phyloP scores from a whole-genome alignment of 495 filamentous ascomycete genomes.

The Podospora comata region DNA sequence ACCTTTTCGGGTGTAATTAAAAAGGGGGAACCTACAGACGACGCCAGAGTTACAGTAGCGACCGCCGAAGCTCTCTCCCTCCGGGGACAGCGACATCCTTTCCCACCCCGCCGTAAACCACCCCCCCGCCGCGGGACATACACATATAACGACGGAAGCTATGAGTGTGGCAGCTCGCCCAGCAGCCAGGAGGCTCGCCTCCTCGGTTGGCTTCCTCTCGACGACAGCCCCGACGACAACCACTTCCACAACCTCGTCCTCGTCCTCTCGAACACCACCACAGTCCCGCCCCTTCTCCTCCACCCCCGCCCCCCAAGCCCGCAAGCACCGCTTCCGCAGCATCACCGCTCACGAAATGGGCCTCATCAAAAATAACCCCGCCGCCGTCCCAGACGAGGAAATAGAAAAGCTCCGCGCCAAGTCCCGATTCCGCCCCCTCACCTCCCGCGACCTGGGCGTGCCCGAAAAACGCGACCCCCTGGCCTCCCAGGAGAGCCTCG shows the following conservation, averaged over 20 bases:
- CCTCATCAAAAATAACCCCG: too few species aligned
- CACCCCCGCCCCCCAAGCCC: constrained; percentile 37
- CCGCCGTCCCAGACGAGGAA: too few species aligned
- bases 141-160: constrained; percentile 12
- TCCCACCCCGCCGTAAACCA: not conserved
- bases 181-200: constrained; percentile 32
- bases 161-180: constrained; percentile 37
- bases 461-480: constrained; percentile 12
- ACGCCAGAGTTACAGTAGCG: not conserved
- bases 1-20: not conserved
- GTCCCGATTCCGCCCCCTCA: constrained; percentile 44
- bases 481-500: constrained; percentile 36
- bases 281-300: constrained; percentile 26
- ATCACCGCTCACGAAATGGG: too few species aligned
- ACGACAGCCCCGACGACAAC: constrained; percentile 18
- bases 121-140: too few species aligned
- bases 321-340: constrained; percentile 21
- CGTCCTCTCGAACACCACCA: constrained; percentile 12
- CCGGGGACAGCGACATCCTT: not conserved
- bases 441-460: constrained; percentile 41
- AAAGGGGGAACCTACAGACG: not conserved
- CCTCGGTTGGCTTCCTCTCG: constrained; percentile 18
- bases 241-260: constrained; percentile 2
- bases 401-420: not conserved
- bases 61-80: not conserved